phyloP scores from a whole-genome alignment of 176 grass and related monocot species.

The Juncus inflexus region DNA sequence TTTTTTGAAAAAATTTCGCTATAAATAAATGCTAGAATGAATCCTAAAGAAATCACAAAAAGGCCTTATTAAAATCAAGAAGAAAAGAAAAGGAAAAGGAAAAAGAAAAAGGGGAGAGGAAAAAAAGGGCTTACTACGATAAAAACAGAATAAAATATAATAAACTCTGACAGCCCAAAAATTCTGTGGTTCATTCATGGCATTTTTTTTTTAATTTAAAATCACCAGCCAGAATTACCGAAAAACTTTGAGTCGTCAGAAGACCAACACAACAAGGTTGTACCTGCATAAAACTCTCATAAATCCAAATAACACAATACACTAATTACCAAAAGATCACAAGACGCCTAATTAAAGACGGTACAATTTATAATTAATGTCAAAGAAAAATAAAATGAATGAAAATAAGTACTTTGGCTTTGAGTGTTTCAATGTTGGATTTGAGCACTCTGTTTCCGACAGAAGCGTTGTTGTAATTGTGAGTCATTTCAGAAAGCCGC shows the following conservation, averaged over 20 bases:
- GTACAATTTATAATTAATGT: background rate
- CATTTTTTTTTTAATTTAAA: conserved; percentile 18
- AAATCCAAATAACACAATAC: background rate
- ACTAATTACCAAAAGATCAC: too few relatives aligned
- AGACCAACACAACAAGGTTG: conserved; percentile 16
- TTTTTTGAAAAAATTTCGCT: too few relatives aligned
- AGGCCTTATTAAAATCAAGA: background rate
- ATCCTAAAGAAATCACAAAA: too few relatives aligned
- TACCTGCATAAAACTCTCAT: conserved; percentile 21
- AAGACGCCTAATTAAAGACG: too few relatives aligned
- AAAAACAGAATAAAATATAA: conserved; percentile 14
- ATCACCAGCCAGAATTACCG: conserved; percentile 19
- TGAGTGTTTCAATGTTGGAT: conserved; percentile 65
- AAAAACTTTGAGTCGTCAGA: conserved; percentile 23
- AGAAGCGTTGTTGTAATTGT: conserved; percentile 63
- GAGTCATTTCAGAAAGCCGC: conserved; percentile 50
- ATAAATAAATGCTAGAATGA: too few relatives aligned
- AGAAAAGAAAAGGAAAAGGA: conserved; percentile 18
- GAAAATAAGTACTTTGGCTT: conserved; percentile 50
- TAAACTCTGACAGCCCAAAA: conserved; percentile 19
- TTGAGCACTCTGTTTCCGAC: conserved; percentile 58
- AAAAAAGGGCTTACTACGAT: background rate
- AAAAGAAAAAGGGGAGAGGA: conserved; percentile 1
- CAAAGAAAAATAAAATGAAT: conserved; percentile 1
- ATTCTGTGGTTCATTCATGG: conserved; percentile 14